Evolutionary conservation across 163 green algal genomes (phyloP).

Genomic region (Prototheca wickerhamii): DNA sequence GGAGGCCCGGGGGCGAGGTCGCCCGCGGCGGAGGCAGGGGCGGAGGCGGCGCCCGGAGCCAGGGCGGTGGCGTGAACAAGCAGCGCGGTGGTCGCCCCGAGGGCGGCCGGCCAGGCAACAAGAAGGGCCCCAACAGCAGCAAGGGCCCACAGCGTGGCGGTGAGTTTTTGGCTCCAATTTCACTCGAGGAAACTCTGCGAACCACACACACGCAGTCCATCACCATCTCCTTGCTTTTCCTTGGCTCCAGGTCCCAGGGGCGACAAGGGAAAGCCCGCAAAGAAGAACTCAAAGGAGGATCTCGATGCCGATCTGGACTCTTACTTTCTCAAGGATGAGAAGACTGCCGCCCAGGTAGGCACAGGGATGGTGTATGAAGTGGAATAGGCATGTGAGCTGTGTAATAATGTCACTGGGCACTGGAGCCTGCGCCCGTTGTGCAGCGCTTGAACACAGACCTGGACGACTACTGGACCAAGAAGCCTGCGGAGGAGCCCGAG

Average conservation of each 20-base stretch:
- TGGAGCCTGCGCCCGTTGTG: neutral
- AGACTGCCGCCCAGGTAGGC: conserved; percentile 15
- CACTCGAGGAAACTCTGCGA: no score
- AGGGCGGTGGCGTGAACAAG: no score
- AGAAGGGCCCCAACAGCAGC: no score
- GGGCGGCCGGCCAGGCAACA: no score
- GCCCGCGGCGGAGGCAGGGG: no score
- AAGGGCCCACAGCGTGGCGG: no score
- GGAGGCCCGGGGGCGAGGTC: no score
- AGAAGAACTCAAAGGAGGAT: conserved; percentile 21
- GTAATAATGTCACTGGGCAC: neutral
- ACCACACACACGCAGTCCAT: no score
- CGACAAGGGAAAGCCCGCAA: neutral
- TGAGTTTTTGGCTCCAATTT: no score
- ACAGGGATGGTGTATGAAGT: neutral
- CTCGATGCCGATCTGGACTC: conserved; percentile 37
- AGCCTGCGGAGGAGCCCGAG: conserved; percentile 14
- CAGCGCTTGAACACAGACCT: conserved; percentile 29
- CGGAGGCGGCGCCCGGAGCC: no score
- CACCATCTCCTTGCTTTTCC: neutral
- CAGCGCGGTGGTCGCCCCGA: no score
- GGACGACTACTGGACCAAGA: conserved; percentile 34
- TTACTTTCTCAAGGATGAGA: conserved; percentile 35
- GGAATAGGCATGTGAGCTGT: no score
- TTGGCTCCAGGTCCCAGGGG: neutral